phyloP scores from a whole-genome alignment of 176 grass and related monocot species.

The Aegilops bicornis region DNA sequence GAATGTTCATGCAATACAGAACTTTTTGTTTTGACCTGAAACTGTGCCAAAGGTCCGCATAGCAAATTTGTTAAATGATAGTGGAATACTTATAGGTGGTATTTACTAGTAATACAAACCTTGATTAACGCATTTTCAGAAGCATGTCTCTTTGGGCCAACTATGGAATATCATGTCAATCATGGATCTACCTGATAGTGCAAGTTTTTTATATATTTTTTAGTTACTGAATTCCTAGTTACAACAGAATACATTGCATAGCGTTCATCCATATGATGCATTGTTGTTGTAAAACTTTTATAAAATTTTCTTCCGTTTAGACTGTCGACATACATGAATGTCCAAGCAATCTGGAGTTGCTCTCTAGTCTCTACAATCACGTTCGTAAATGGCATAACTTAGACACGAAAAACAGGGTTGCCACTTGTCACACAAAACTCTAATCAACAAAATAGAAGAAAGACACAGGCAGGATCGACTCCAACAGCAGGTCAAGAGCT shows the following conservation, averaged over 20 bases:
- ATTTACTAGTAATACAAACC: not conserved
- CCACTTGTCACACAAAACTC: not conserved
- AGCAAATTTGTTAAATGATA: not conserved
- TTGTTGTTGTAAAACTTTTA: not conserved
- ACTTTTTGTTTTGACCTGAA: not conserved
- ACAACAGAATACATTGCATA: not conserved
- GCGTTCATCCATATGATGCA: not conserved
- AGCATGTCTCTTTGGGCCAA: not conserved
- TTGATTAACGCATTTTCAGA: not conserved
- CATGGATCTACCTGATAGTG: not conserved
- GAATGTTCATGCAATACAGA: not conserved
- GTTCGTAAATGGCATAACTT: not conserved
- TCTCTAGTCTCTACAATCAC: not conserved
- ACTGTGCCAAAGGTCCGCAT: not conserved
- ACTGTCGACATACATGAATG: not conserved
- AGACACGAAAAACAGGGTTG: not conserved
- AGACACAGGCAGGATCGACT: not conserved
- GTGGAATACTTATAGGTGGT: not conserved
- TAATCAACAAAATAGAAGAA: not conserved
- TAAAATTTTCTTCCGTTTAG: not conserved
- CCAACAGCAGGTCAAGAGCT: not conserved
- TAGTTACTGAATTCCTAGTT: not conserved
- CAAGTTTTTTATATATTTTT: not conserved
- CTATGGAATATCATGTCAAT: slow-evolving; percentile 9
- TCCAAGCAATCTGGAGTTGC: not conserved